These are phyloP conservation scores for Durusdinium trenchii DNA, from an alignment of 73 alveolate genomes.

Conservation along the genomic window DNA sequence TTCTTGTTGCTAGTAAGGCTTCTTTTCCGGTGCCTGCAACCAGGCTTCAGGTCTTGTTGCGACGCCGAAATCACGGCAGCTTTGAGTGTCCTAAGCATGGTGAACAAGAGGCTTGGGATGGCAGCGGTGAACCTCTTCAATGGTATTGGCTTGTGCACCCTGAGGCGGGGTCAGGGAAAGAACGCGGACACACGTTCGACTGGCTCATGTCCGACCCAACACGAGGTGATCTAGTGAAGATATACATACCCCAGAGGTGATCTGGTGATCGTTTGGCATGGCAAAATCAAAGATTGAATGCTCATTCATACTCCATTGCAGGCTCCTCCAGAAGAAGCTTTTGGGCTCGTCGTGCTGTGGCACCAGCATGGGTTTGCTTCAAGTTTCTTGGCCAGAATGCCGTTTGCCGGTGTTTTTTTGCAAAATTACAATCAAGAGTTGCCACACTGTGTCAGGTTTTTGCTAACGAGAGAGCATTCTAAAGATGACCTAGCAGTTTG, in stretches of 20 bases:
- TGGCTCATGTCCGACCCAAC: neutral
- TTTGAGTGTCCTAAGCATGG: no score
- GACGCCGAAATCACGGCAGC: no score
- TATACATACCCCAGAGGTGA: neutral
- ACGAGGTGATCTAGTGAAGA: neutral
- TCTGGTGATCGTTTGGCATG: neutral
- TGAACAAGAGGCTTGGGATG: constrained; percentile 54
- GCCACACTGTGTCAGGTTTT: no score
- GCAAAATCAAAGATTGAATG: neutral
- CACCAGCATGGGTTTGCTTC: constrained; percentile 34
- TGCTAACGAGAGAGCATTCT: no score
- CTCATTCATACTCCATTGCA: neutral
- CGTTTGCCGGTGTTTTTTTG: no score
- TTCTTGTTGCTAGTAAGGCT: no score
- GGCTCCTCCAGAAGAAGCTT: constrained; percentile 6
- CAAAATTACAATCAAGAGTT: no score
- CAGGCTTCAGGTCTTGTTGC: no score
- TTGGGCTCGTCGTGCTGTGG: constrained; percentile 73
- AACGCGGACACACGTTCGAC: neutral
- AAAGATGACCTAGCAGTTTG: no score
- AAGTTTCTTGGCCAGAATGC: neutral
- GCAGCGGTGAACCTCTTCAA: constrained; percentile 59
- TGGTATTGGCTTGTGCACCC: constrained; percentile 91
- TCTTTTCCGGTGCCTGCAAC: no score
- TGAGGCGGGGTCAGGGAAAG: neutral